Evolutionary conservation across 108 stramenopile species (phyloP), one percentile per base, ranked within the genome.

Genomic region (Poteriospumella lacustris): DNA sequence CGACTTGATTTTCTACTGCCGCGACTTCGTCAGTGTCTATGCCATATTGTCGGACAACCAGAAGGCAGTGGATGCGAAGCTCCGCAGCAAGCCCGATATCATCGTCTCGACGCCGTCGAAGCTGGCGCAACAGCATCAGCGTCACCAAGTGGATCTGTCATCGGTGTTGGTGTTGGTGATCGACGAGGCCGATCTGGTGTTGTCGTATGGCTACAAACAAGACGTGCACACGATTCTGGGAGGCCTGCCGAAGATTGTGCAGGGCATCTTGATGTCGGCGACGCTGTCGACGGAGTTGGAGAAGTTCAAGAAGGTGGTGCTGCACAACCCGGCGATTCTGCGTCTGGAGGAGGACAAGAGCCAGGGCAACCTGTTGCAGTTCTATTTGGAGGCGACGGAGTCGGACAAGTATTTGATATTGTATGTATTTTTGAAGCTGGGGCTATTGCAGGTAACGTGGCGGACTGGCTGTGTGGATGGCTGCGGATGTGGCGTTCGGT

Each of bases 171-270:
- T 91, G 2, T 69, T 97, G 47, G 96, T 97, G 1, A 91, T 99
- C 39, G 98, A 99, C 84, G 98, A 99, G 82, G 96, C 98, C 26
- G 98, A 99, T 86, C 87, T 97, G 67, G 93, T 99, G 56, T 86
- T 99, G 9, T 94, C 93, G 0, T 89, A 47, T 85, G 94, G 97
- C 12, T 95, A 96, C 85, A 83, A 86, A n/a, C 89, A 92, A 58
- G 96, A 96, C 77, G 84, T 99, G 78, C 80, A 90, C 2, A 87
- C 85, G 80, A 91, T 96, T 43, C 87, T 91, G 78, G 87, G 88
- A 70, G 77, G 78, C n/a, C 78, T 99, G 34, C 96, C 96, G 31
- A 91, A 91, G 56, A 95, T 93, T 39, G 92, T 89, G 76, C 98
- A 99, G 82, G 91, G 92, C n/a, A 89, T 97, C 58, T 91, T 99